Base-by-base conservation (phyloP, 2,329 filamentous ascomycete genomes). In the Aureobasidium sp. region DNA sequence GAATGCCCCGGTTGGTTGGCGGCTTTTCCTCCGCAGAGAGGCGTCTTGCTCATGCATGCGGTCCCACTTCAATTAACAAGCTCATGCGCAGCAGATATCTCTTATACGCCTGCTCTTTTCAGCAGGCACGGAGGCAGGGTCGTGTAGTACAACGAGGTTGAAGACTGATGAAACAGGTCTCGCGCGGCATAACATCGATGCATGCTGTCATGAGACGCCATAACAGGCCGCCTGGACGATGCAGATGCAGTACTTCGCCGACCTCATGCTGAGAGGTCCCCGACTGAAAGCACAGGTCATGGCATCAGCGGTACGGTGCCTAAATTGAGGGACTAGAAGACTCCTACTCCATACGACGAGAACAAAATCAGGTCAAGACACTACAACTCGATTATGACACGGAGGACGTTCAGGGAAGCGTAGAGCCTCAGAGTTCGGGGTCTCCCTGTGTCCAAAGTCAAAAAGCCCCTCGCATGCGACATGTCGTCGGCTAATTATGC, bases 111-210 rank as follows among this genome's bases (percentile, higher is more conserved):
- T 48, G 14, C 27, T 32, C 14, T 48, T 48, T 48, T n/a, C 14
- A 36, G 47, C 37, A 42, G 27, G 36, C 37, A 27, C 27, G 50
- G 16, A 14, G 36, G 7, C 7, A 39, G 21, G 30, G 29, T 36
- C 36, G 30, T 36, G 37, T 54, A 5, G 37, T 21, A 37, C 50
- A 30, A 54, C 41, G 9, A n/a, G 1, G 49, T 29, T 42, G 50
- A 54, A 54, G 50, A 54, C 16, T 42, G 27, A 30, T 57, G 53
- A 57, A 57, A 57, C 53, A 45, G 25, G 39, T 45, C 27, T 30
- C 41, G 53, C 41, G 29, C 39, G 53, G 30, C 30, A 57, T 25
- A 37, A 34, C 48, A 51, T 13, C n/a, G 39, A 45, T 57, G 41
- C 44, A 39, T 39, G 32, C 10, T 47, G 54, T 58, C 42, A 48